Conservation (phyloP, 1,284 basidiomycete genomes). For the Papiliotrema laurentii region DNA sequence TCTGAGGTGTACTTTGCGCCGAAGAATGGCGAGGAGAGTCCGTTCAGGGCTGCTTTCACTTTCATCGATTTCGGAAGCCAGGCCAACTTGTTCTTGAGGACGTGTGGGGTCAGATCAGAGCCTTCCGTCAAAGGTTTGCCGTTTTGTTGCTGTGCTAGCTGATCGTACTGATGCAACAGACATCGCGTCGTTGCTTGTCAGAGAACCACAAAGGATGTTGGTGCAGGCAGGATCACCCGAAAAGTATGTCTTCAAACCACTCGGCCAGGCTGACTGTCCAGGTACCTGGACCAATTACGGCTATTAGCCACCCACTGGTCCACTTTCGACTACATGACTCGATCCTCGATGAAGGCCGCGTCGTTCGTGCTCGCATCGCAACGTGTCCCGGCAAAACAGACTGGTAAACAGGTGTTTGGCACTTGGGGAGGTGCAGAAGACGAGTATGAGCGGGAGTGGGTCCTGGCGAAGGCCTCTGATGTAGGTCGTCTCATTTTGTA, state of each 20-base stretch:
- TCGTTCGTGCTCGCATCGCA: conserved; percentile 70
- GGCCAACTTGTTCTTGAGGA: conserved; percentile 78
- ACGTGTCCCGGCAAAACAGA: conserved; percentile 50
- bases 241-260: conserved; percentile 22
- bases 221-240: conserved; percentile 41
- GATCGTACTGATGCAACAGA: conserved; percentile 17
- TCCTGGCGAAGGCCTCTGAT: conserved; percentile 31
- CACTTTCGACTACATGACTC: conserved; percentile 57
- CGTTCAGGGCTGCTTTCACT: conserved; percentile 56
- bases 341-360: conserved; percentile 62
- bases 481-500: conserved; percentile 15
- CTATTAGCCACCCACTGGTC: conserved; percentile 74
- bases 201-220: conserved; percentile 38
- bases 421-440: conserved; percentile 36
- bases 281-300: conserved; percentile 76
- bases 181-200: conserved; percentile 37
- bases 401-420: conserved; percentile 14
- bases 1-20: conserved; percentile 44
- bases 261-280: conserved; percentile 37
- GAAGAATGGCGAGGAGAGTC: conserved; percentile 19
- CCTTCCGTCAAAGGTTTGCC: conserved; percentile 66
- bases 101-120: conserved; percentile 82
- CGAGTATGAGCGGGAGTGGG: conserved; percentile 34
- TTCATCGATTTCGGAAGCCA: conserved; percentile 83
- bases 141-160: not conserved